phyloP scores from a whole-genome alignment of 495 filamentous ascomycete genomes.

The Immersiella caudata region DNA sequence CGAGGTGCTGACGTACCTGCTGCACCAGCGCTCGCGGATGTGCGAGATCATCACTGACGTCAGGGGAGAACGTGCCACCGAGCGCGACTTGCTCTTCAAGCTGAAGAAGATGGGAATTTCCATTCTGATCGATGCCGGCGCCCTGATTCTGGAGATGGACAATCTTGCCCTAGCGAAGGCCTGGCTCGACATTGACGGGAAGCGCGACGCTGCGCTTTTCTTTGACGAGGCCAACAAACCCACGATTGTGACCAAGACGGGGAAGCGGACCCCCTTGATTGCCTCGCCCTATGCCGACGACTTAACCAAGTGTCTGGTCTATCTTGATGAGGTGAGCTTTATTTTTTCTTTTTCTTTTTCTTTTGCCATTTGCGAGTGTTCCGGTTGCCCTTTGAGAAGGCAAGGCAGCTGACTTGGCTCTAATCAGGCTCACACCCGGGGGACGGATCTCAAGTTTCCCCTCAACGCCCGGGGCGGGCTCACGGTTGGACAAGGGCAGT shows the following conservation, averaged over 20 bases:
- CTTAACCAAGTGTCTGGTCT: slow-evolving; percentile 48
- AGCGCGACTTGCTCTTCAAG: slow-evolving; percentile 40
- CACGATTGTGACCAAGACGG: slow-evolving; percentile 39
- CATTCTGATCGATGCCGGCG: slow-evolving; percentile 55
- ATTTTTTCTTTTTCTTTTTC: too few species aligned
- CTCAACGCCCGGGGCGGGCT: slow-evolving; percentile 46
- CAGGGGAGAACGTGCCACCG: slow-evolving; percentile 37
- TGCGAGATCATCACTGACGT: slow-evolving; percentile 41
- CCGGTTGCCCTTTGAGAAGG: too few species aligned
- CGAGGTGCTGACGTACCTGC: slow-evolving; percentile 56
- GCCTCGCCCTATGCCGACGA: slow-evolving; percentile 49
- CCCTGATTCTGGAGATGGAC: slow-evolving; percentile 53
- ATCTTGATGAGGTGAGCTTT: too few species aligned
- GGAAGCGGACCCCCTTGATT: slow-evolving; percentile 37
- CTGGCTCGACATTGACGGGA: slow-evolving; percentile 50
- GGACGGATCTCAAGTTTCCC: slow-evolving; percentile 54
- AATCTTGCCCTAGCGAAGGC: slow-evolving; percentile 44
- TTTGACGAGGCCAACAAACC: slow-evolving; percentile 47
- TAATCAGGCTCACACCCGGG: slow-evolving; percentile 56
- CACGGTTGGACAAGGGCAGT: slow-evolving; percentile 50
- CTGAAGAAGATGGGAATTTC: slow-evolving; percentile 38
- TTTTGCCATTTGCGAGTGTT: too few species aligned
- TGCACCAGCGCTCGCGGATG: slow-evolving; percentile 45
- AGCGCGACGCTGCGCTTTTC: slow-evolving; percentile 41
- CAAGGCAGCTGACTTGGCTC: too few species aligned